Conservation (phyloP, 768 basidiomycete genomes). For the Infundibulicybe gibba region DNA sequence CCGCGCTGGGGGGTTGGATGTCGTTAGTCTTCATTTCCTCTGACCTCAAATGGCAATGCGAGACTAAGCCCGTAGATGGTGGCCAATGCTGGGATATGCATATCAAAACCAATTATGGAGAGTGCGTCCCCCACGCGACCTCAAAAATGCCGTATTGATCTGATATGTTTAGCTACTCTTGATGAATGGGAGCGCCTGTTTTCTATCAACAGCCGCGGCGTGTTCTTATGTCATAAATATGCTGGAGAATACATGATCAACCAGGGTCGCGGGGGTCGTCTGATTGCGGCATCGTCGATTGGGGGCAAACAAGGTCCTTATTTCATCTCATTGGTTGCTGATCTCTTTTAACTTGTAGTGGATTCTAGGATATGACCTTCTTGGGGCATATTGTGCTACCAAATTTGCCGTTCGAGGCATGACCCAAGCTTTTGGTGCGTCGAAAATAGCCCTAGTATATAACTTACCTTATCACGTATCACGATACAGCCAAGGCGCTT, state of each 20-base stretch:
- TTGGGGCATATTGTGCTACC: conserved; percentile 26
- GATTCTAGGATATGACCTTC: conserved; percentile 4
- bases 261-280: conserved; percentile 28
- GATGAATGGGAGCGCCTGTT: conserved; percentile 24
- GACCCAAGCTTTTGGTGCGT: conserved; percentile 26
- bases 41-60: background rate
- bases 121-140: conserved; percentile 10
- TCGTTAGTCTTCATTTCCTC: conserved; percentile 17
- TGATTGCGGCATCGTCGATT: conserved; percentile 28
- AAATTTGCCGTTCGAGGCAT: conserved; percentile 42
- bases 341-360: background rate
- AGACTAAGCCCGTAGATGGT: conserved; percentile 22
- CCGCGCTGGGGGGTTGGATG: conserved; percentile 17
- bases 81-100: conserved; percentile 29
- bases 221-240: conserved; percentile 27
- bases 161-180: conserved; percentile 9
- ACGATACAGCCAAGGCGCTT: conserved; percentile 13
- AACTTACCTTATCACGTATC: background rate
- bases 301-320: conserved; percentile 27
- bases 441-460: background rate
- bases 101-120: conserved; percentile 13
- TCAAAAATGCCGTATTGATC: background rate
- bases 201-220: conserved; percentile 24
- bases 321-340: background rate
- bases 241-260: conserved; percentile 29